Percentiles rank a stretch among this genome's conserved stretches.
phyloP scores from a whole-genome alignment of 2,329 filamentous ascomycete species.

The Fusarium sp. region DNA sequence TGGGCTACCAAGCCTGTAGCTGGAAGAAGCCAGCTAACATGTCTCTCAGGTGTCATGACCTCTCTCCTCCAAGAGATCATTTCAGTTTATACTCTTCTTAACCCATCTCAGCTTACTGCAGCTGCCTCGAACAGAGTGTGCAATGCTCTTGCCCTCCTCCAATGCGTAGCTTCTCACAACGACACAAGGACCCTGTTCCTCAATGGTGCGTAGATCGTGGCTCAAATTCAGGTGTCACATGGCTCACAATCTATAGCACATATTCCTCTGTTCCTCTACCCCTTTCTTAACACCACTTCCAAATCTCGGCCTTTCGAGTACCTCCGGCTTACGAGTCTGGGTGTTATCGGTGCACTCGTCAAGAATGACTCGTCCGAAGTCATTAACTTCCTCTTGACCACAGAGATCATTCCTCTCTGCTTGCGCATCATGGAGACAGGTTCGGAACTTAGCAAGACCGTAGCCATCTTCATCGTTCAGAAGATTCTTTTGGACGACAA shows the following conservation, averaged over 20 bases:
- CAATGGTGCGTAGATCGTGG: conserved; percentile 70
- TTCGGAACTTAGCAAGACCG: conserved; percentile 97
- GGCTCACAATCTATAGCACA: conserved; percentile 69
- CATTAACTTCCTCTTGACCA: conserved; percentile 98
- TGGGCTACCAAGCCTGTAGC: background rate
- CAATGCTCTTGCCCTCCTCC: conserved; percentile 92
- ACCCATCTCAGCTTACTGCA: conserved; percentile 94
- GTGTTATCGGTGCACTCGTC: conserved; percentile 94
- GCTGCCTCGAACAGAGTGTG: conserved; percentile 98
- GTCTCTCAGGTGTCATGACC: conserved; percentile 86
- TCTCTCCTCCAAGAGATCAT: conserved; percentile 98
- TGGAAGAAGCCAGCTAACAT: conserved; percentile 28
- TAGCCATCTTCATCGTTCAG: conserved; percentile 99
- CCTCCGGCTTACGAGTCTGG: conserved; percentile 90
- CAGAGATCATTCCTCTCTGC: conserved; percentile 97
- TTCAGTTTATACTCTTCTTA: conserved; percentile 95
- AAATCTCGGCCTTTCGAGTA: conserved; percentile 99
- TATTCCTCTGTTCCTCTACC: conserved; percentile 96
- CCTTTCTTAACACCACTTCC: conserved; percentile 97
- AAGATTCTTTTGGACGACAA: conserved; percentile 98
- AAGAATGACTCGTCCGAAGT: conserved; percentile 99
- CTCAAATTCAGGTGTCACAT: background rate
- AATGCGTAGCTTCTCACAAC: conserved; percentile 97
- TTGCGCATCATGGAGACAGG: conserved; percentile 99
- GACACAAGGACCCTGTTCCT: conserved; percentile 94